A percentile compares a stretch with the other conserved stretches of the same genome.
phyloP scores from a whole-genome alignment of 805 yeast genomes.

The Tetrapisispora phaffii region DNA sequence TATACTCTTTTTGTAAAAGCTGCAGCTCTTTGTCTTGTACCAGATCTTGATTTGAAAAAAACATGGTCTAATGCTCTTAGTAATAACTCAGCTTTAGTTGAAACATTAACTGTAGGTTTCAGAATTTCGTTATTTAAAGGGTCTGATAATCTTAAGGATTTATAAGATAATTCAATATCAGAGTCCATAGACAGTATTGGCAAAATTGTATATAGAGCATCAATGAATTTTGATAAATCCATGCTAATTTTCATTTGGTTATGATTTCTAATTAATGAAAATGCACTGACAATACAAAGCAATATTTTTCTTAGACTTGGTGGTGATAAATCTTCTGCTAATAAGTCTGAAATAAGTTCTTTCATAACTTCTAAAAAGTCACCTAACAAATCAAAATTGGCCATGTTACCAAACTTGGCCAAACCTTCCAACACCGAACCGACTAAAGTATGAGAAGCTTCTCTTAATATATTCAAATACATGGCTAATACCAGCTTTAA shows the following conservation, averaged over 20 bases:
- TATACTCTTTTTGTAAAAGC: conserved; percentile 80
- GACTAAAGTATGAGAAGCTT: conserved; percentile 53
- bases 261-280: conserved; percentile 72
- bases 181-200: conserved; percentile 65
- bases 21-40: conserved; percentile 54
- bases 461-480: conserved; percentile 68
- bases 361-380: conserved; percentile 84
- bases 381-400: conserved; percentile 85
- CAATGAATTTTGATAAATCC: conserved; percentile 73
- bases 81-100: conserved; percentile 80
- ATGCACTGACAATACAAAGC: conserved; percentile 81
- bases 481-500: conserved; percentile 60
- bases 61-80: conserved; percentile 69
- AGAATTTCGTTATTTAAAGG: conserved; percentile 43
- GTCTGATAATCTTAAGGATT: conserved; percentile 69
- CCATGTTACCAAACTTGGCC: conserved; percentile 83
- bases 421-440: conserved; percentile 88
- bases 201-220: conserved; percentile 59
- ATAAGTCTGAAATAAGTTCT: conserved; percentile 56
- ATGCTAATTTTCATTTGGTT: conserved; percentile 61
- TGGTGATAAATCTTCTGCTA: conserved; percentile 37
- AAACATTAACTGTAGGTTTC: conserved; percentile 70
- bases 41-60: conserved; percentile 67
- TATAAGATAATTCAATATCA: conserved; percentile 78
- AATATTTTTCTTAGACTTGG: conserved; percentile 60